Conservation (phyloP, 2,329 filamentous ascomycete genomes). For the Rutstroemia sp. region DNA sequence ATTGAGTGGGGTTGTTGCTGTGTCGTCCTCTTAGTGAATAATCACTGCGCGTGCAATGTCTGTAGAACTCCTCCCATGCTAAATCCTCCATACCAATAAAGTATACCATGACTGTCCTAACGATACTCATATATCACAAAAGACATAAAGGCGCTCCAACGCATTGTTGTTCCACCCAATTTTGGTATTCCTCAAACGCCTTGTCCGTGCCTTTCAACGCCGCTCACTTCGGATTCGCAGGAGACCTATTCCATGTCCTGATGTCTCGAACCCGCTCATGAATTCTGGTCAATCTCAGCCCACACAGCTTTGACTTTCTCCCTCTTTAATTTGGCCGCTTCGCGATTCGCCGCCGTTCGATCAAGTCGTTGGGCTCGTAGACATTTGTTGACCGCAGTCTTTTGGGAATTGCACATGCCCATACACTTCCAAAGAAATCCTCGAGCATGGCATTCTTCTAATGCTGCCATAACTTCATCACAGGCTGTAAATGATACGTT, state of each 20-base stretch:
- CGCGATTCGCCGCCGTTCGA: slow-evolving; percentile 69
- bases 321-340: slow-evolving; percentile 61
- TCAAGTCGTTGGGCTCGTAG: slow-evolving; percentile 73
- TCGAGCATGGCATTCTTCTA: slow-evolving; percentile 89
- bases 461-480: slow-evolving; percentile 85
- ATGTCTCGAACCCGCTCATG: slow-evolving; percentile 32
- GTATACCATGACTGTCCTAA: too few species aligned
- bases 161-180: too few species aligned
- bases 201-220: background rate
- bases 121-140: too few species aligned
- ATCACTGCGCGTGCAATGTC: too few species aligned
- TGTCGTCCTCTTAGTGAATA: too few species aligned
- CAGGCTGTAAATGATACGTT: slow-evolving; percentile 55
- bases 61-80: too few species aligned
- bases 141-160: too few species aligned
- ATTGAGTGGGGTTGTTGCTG: too few species aligned
- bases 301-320: slow-evolving; percentile 69
- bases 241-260: background rate
- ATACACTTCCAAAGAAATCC: slow-evolving; percentile 90
- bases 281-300: slow-evolving; percentile 70
- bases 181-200: slow-evolving; percentile 2
- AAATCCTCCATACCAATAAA: too few species aligned
- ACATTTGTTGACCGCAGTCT: slow-evolving; percentile 77
- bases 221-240: background rate
- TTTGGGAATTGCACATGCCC: slow-evolving; percentile 84